Base-by-base conservation (phyloP, 192 early-diverging fungal species). In the Coemansia sp. region DNA sequence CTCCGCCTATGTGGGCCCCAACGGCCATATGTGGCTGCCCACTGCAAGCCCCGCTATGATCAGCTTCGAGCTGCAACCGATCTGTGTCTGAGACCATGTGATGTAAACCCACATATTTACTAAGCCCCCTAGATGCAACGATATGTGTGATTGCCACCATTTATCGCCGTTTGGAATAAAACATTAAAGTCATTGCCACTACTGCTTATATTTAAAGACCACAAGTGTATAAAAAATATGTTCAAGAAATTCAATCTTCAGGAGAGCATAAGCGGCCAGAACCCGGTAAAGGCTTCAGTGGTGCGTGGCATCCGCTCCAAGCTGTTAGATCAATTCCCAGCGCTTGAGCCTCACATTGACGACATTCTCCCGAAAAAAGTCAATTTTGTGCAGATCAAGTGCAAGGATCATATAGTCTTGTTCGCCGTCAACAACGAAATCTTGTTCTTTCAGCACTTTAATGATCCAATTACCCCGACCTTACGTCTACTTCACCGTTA, bases 361-460 rank as follows among this genome's bases (percentile, higher is more conserved):
- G 94, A 97, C 33, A 78, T 99, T 21, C 76, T 99, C 66, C 97
- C 97, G n/a, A 99, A 98, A 71, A 98, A 97, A 78, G 77, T 92
- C 17, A 91, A 89, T 24, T 68, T 97, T 67, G 66, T 92, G 36
- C 86, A 94, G 54, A 85, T 94, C 61, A 98, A 98, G 82, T 93
- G 95, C 82, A 89, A 93, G 63, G 96, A 95, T 63, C 91, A 92
- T 62, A 84, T 97, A 50, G 90, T 87, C 30, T 86, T 98, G 24
- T 87, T 94, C 46, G 83, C 91, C n/a, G 76, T 93, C 53, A 89
- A 94, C 82, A 87, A 88, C 71, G 85, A 91, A 57, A 85, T 96
- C 51, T 82, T 97, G 27, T 97, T 96, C 68, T 97, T 95, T 84
- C 93, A 97, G 79, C 91, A 93, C 69, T 98, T 95, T 80, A 93